Conservation (phyloP, 2,329 filamentous ascomycete genomes). For the Chrysoporthe austroafricana region DNA sequence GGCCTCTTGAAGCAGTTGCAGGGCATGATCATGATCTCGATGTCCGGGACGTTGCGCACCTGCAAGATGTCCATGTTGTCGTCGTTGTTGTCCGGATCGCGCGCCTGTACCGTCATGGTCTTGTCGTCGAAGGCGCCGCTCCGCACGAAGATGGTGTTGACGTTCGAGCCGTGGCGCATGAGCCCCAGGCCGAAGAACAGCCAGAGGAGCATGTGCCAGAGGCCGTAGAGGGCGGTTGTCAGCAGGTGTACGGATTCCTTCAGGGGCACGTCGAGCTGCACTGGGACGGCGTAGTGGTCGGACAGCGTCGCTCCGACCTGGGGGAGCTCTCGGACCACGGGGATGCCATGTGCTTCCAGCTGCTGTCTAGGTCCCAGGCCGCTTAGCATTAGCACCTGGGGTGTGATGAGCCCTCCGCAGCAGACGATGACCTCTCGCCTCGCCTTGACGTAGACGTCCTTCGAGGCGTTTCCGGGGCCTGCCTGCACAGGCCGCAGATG, state of each 20-base stretch:
- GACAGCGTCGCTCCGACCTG: slow-evolving; percentile 33
- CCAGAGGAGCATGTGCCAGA: slow-evolving; percentile 38
- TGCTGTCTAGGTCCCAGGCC: slow-evolving; percentile 36
- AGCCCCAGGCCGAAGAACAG: slow-evolving; percentile 36
- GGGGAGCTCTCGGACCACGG: slow-evolving; percentile 21
- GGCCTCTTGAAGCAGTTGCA: slow-evolving; percentile 37
- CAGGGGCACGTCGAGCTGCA: slow-evolving; percentile 19
- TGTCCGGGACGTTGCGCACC: slow-evolving; percentile 36
- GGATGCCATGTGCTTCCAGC: neutral
- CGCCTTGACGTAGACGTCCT: slow-evolving; percentile 33
- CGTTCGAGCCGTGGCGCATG: slow-evolving; percentile 31
- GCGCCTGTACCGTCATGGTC: neutral
- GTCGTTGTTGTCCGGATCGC: neutral
- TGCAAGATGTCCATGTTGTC: slow-evolving; percentile 19
- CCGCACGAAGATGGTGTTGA: slow-evolving; percentile 34
- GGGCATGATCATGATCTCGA: slow-evolving; percentile 45
- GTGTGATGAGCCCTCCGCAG: slow-evolving; percentile 36
- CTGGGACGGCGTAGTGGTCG: slow-evolving; percentile 34
- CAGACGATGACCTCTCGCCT: slow-evolving; percentile 39
- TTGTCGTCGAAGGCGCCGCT: slow-evolving; percentile 35
- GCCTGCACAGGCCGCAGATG: neutral
- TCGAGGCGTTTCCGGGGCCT: neutral
- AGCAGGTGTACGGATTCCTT: slow-evolving; percentile 16
- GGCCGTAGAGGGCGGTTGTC: slow-evolving; percentile 8
- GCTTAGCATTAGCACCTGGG: slow-evolving; percentile 39